phyloP scores from a whole-genome alignment of 2,329 filamentous ascomycete species.

The Bipolaris cookei region DNA sequence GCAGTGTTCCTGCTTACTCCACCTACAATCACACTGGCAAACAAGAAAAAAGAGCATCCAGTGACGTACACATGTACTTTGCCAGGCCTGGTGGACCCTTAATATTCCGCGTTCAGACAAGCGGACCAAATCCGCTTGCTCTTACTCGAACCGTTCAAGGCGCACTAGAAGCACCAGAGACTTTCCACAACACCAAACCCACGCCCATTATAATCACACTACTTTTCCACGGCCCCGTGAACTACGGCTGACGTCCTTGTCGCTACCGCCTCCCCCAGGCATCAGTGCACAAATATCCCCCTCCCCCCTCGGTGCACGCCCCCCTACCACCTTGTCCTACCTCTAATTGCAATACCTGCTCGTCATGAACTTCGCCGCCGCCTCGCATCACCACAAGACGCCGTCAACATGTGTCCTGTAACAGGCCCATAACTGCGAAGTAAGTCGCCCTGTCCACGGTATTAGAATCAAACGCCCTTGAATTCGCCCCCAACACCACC shows the following conservation, averaged over 20 bases:
- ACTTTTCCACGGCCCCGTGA: conserved; percentile 11
- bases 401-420: conserved; percentile 37
- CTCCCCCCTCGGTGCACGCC: conserved; percentile 4
- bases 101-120: conserved; percentile 8
- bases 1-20: conserved; percentile 15
- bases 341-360: neutral
- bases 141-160: conserved; percentile 12
- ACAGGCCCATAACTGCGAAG: conserved; percentile 34
- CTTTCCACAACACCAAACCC: conserved; percentile 22
- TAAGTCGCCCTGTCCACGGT: conserved; percentile 16
- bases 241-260: conserved; percentile 15
- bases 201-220: conserved; percentile 17
- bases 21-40: no score
- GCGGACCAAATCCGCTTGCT: conserved; percentile 17
- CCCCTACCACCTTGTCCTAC: neutral
- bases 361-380: conserved; percentile 36
- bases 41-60: neutral
- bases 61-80: conserved; percentile 13
- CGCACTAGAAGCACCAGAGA: conserved; percentile 17
- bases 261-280: conserved; percentile 27
- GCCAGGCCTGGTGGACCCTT: conserved; percentile 10
- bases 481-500: conserved; percentile 4
- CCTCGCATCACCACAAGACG: conserved; percentile 36
- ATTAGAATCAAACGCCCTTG: conserved; percentile 1
- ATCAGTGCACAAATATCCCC: conserved; percentile 16